A percentile compares a stretch with the other conserved stretches of the same genome.
Evolutionary conservation across 1,284 basidiomycete genomes (phyloP).

Genomic region (Naganishia sp.): DNA sequence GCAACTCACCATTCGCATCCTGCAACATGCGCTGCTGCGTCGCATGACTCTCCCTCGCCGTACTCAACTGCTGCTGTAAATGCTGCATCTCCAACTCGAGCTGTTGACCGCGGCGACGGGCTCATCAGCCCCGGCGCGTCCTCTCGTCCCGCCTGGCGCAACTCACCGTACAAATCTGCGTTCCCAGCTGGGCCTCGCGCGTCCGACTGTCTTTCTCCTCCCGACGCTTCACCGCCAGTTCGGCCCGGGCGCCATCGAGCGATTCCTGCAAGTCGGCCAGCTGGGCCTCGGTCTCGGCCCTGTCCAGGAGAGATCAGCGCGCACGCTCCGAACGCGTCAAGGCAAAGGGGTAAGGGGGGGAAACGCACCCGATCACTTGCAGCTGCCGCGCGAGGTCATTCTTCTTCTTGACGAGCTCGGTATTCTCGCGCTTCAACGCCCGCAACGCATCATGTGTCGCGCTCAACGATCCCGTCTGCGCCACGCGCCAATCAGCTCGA

Average conservation of each 20-base stretch:
- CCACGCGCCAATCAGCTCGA: not conserved
- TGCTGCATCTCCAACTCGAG: conserved; percentile 29
- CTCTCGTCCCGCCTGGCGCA: no score
- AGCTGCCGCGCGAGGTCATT: conserved; percentile 9
- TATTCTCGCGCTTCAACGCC: conserved; percentile 17
- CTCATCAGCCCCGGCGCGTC: not conserved
- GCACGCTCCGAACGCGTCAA: not conserved
- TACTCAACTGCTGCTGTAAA: conserved; percentile 25
- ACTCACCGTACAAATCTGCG: conserved; percentile 26
- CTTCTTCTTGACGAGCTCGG: conserved; percentile 9
- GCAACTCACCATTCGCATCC: conserved; percentile 22
- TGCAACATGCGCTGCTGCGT: conserved; percentile 22
- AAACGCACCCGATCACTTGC: conserved; percentile 18
- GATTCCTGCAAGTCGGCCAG: conserved; percentile 23
- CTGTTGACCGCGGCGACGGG: not conserved
- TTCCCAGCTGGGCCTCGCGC: conserved; percentile 23
- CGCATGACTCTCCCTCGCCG: conserved; percentile 8
- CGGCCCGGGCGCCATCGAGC: conserved; percentile 12
- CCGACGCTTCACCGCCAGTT: conserved; percentile 17
- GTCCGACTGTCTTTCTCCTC: conserved; percentile 24
- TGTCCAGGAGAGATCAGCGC: not conserved
- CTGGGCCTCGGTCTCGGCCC: conserved; percentile 21
- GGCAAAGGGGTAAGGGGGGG: not conserved
- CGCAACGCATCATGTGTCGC: conserved; percentile 6
- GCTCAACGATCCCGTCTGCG: not conserved